These are phyloP conservation scores for Vigna hirtella DNA, from an alignment of 306 rosid genomes.

Conservation along the genomic window DNA sequence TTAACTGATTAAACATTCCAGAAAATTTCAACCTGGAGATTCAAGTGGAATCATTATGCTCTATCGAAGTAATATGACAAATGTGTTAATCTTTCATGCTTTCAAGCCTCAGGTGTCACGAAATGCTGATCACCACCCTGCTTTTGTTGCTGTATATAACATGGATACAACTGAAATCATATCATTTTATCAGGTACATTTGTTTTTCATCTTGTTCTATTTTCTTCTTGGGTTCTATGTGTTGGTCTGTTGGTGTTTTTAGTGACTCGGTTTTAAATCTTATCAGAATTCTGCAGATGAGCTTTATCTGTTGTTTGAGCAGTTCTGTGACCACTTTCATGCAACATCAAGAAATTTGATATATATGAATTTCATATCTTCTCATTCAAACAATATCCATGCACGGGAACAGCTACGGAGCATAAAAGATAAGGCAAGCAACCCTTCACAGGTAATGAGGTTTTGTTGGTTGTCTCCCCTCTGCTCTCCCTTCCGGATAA, in stretches of 20 bases:
- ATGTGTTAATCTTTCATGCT: slow-evolving; percentile 44
- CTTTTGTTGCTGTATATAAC: slow-evolving; percentile 89
- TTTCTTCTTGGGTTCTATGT: slow-evolving; percentile 37
- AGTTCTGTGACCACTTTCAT: slow-evolving; percentile 84
- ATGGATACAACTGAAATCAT: slow-evolving; percentile 97
- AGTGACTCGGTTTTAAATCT: slow-evolving; percentile 50
- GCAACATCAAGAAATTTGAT: slow-evolving; percentile 74
- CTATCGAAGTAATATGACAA: slow-evolving; percentile 41
- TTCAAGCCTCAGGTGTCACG: slow-evolving; percentile 76
- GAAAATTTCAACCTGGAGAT: slow-evolving; percentile 20
- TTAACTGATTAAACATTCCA: slow-evolving; percentile 20
- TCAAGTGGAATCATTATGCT: slow-evolving; percentile 28
- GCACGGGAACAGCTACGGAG: slow-evolving; percentile 77
- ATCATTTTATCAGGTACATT: slow-evolving; percentile 85
- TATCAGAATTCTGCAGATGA: slow-evolving; percentile 86
- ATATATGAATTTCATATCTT: slow-evolving; percentile 82
- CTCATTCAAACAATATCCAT: slow-evolving; percentile 85
- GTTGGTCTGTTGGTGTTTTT: slow-evolving; percentile 17
- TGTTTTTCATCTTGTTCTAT: slow-evolving; percentile 27
- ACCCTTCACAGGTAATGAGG: slow-evolving; percentile 69
- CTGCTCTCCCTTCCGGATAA: slow-evolving; percentile 1
- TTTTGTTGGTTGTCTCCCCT: slow-evolving; percentile 31
- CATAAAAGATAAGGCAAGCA: slow-evolving; percentile 74
- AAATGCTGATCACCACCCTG: slow-evolving; percentile 77
- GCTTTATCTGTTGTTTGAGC: slow-evolving; percentile 86